A percentile compares a stretch with the other conserved stretches of the same genome.
These are phyloP conservation scores for Vitis hybrid DNA, from an alignment of 177 flowering plant species.

Conservation along the genomic window DNA sequence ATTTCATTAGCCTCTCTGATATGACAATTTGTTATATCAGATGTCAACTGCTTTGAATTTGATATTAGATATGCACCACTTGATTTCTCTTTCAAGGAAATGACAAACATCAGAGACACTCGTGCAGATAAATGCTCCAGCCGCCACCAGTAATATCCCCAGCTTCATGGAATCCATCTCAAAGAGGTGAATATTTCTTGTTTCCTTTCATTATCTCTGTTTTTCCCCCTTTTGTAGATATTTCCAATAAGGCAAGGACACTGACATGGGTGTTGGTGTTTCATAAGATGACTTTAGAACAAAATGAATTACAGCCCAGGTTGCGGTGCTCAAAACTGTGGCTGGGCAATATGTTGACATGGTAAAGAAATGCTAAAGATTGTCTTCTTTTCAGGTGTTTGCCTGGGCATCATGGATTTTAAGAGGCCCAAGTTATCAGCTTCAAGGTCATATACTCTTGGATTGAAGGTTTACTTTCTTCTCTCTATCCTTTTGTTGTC, in stretches of 20 bases:
- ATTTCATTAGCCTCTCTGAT: no score
- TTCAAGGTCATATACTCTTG: slow-evolving; percentile 13
- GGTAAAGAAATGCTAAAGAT: not conserved
- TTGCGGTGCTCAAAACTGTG: no score
- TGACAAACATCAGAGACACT: no score
- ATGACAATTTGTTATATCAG: no score
- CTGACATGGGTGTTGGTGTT: not conserved
- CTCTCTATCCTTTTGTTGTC: not conserved
- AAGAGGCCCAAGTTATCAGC: slow-evolving; percentile 19
- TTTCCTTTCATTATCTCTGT: not conserved
- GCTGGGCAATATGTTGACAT: no score
- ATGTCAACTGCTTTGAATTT: no score
- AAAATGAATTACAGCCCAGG: no score
- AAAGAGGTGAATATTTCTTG: slow-evolving; percentile 13
- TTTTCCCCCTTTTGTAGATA: no score
- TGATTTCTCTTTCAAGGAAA: no score
- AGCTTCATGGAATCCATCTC: slow-evolving; percentile 15
- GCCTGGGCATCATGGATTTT: slow-evolving; percentile 15
- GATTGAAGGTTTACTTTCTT: slow-evolving; percentile 21
- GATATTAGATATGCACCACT: no score
- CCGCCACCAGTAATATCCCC: slow-evolving; percentile 10
- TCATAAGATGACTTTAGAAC: no score
- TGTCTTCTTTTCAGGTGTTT: slow-evolving; percentile 17
- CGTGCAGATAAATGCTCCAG: slow-evolving; percentile 19
- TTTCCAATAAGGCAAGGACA: not conserved